Evolutionary conservation across 345 rosid genomes (phyloP).

Genomic region (Clausena lansium): DNA sequence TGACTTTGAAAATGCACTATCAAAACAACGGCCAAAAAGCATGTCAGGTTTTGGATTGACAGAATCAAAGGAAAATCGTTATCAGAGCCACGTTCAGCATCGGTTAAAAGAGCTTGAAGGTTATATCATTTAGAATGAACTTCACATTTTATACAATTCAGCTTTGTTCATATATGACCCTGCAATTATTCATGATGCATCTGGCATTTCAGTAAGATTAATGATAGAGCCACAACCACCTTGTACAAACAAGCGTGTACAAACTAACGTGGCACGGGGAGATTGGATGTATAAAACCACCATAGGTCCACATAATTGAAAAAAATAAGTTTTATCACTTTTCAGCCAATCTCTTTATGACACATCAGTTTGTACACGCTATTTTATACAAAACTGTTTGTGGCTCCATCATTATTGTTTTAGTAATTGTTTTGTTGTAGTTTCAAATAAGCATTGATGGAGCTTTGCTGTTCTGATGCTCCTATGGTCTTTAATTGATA

Average conservation of each 20-base stretch:
- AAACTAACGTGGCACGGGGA: too few species aligned
- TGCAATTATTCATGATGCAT: background rate
- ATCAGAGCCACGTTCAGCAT: conserved; percentile 58
- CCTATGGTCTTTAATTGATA: background rate
- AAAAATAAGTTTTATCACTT: too few species aligned
- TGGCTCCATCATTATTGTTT: background rate
- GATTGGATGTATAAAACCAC: too few species aligned
- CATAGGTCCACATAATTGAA: too few species aligned
- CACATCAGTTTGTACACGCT: too few species aligned
- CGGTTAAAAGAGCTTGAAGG: conserved; percentile 90
- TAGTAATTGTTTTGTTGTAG: background rate
- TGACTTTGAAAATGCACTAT: conserved; percentile 82
- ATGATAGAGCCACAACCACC: too few species aligned
- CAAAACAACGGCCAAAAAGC: conserved; percentile 54
- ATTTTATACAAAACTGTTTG: too few species aligned
- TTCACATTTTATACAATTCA: background rate
- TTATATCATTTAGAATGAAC: conserved; percentile 24
- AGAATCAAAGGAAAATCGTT: conserved; percentile 50
- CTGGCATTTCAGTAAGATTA: background rate
- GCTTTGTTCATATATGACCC: background rate
- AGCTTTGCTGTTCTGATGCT: background rate
- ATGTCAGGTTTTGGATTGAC: conserved; percentile 54
- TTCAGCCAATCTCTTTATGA: too few species aligned
- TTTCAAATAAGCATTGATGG: background rate
- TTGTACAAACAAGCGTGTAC: too few species aligned